Percentiles rank a stretch among this genome's conserved stretches.
Evolutionary conservation across 2,329 filamentous ascomycete species (phyloP).

Genomic region (Diplocarpon mali): DNA sequence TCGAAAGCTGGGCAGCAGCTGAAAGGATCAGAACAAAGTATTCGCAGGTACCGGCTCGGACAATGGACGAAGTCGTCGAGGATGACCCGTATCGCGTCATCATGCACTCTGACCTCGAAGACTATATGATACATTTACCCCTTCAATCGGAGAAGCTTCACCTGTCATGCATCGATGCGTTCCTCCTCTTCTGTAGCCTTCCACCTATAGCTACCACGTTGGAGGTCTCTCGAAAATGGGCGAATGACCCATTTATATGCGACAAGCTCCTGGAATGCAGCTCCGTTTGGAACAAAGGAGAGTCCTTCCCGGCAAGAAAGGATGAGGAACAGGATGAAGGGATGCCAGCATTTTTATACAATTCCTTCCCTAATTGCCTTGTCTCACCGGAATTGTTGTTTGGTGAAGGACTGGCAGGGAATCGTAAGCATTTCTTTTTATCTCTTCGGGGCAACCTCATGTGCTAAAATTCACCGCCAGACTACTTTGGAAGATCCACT

Average conservation of each 20-base stretch:
- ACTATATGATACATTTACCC: slow-evolving; percentile 46
- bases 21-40: slow-evolving; percentile 41
- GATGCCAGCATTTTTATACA: slow-evolving; percentile 16
- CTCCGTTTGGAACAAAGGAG: slow-evolving; percentile 9
- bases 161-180: slow-evolving; percentile 52
- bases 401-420: slow-evolving; percentile 14
- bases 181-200: slow-evolving; percentile 56
- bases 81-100: slow-evolving; percentile 78
- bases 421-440: not conserved
- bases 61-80: slow-evolving; percentile 60
- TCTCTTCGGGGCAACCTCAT: not conserved
- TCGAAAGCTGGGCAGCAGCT: slow-evolving; percentile 35
- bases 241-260: slow-evolving; percentile 43
- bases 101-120: slow-evolving; percentile 64
- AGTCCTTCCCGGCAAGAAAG: not conserved
- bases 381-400: slow-evolving; percentile 44
- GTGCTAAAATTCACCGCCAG: not conserved
- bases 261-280: slow-evolving; percentile 29
- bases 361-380: slow-evolving; percentile 9
- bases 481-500: slow-evolving; percentile 1
- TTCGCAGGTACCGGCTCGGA: slow-evolving; percentile 56
- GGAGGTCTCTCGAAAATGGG: slow-evolving; percentile 27
- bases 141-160: slow-evolving; percentile 28
- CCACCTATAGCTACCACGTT: slow-evolving; percentile 36
- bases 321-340: slow-evolving; percentile 21